Conservation (phyloP, 2,329 filamentous ascomycete species). For the Phyllosticta citribraziliensis region DNA sequence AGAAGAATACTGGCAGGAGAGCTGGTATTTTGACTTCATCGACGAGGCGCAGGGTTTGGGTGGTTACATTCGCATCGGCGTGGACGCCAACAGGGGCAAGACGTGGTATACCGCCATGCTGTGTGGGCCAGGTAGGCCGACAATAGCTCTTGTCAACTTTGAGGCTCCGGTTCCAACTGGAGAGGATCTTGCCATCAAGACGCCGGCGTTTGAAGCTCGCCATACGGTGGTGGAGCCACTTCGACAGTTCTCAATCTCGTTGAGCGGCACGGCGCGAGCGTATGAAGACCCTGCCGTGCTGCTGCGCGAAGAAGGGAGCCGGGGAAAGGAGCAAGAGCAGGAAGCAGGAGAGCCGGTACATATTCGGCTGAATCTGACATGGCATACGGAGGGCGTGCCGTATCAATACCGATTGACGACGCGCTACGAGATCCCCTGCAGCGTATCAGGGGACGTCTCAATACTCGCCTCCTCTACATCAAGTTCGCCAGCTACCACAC, state of each 20-base stretch:
- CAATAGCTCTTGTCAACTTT: background rate
- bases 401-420: constrained; percentile 2
- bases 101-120: constrained; percentile 1
- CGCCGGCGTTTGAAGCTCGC: background rate
- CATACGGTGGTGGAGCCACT: constrained; percentile 1
- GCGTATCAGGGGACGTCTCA: background rate
- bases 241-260: background rate
- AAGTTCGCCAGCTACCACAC: background rate
- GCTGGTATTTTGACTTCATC: constrained; percentile 2
- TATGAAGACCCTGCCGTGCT: background rate
- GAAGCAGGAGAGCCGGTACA: no score
- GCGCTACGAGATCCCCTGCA: constrained; percentile 6
- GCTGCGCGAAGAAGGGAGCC: background rate
- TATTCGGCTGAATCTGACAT: background rate
- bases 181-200: background rate
- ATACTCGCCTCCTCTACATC: background rate
- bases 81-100: background rate
- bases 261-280: background rate
- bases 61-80: background rate
- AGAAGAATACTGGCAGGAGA: background rate
- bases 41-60: background rate
- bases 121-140: background rate
- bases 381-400: background rate
- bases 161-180: background rate
- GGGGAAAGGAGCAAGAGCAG: no score